Evolutionary conservation across 2,329 filamentous ascomycete species (phyloP).

Genomic region (Xylaria sp.): DNA sequence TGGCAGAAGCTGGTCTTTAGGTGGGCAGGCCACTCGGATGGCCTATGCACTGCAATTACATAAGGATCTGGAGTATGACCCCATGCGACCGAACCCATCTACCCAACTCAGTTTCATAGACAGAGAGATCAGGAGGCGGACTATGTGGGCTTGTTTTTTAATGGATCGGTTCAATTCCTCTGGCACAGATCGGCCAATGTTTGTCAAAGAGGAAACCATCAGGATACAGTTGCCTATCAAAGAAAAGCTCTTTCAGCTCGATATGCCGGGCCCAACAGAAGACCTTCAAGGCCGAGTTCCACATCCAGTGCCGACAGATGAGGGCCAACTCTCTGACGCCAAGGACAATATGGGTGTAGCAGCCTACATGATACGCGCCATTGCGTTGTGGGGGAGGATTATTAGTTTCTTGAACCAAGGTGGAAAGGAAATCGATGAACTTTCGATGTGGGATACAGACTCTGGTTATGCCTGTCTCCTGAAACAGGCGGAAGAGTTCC

Average conservation of each 20-base stretch:
- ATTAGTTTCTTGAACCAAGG: constrained; percentile 92
- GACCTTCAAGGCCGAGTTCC: constrained; percentile 78
- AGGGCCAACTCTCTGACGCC: constrained; percentile 72
- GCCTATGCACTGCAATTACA: constrained; percentile 95
- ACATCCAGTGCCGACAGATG: constrained; percentile 69
- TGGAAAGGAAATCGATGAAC: constrained; percentile 80
- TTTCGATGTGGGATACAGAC: constrained; percentile 83
- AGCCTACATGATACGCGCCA: constrained; percentile 86
- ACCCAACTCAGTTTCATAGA: constrained; percentile 87
- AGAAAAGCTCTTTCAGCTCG: constrained; percentile 89
- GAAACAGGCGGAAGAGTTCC: constrained; percentile 76
- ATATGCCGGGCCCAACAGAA: constrained; percentile 89
- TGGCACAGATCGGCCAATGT: constrained; percentile 90
- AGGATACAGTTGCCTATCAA: constrained; percentile 91
- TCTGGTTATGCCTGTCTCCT: constrained; percentile 80
- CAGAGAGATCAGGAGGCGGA: constrained; percentile 88
- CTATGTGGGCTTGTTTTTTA: constrained; percentile 98
- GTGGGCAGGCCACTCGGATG: constrained; percentile 95
- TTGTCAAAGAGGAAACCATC: constrained; percentile 88
- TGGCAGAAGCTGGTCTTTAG: constrained; percentile 93
- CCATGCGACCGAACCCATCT: constrained; percentile 70
- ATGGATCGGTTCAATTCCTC: constrained; percentile 99
- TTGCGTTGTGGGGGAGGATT: constrained; percentile 89
- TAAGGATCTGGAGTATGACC: constrained; percentile 87
- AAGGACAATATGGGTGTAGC: constrained; percentile 93